Base-by-base conservation (phyloP, 2,329 filamentous ascomycete genomes). In the Sporothrix brunneoviolacea region DNA sequence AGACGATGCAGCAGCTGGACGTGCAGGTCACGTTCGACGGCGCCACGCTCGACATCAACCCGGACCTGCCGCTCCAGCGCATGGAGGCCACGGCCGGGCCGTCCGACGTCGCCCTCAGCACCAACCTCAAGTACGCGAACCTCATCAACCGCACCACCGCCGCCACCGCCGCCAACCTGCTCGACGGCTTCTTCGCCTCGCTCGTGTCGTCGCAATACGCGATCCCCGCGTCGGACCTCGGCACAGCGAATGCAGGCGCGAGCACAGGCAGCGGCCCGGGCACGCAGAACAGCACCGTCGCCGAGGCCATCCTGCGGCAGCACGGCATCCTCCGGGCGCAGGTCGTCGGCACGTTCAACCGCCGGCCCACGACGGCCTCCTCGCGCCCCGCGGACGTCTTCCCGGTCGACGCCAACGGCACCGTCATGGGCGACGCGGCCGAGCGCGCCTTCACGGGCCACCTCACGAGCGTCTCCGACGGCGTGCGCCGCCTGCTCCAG, bases 271-370 rank as follows among this genome's bases (percentile, higher is more conserved):
- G 36, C 18, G 37, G 36, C 3, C 18, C 24, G 22, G 45, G 45
- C 22, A 40, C 27, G 18, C 45, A 48, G 15, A 35, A 33, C 45
- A 48, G 41, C n/a, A 12, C 37, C 4, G 60, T 67, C 1, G 57
- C 58, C n/a, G 61, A 62, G 40, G 64, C 65, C 21, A 67, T 70
- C 32, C 40, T 61, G 15, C 54, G 54, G 18, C 68, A 70, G 44
- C 68, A 70, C 51, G 59, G 61, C 27, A 58, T 70, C 16, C 63
- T 70, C 30, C 61, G 64, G 10, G 59, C 68, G 0, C 68, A 70
- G 47, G 61, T 62, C 1, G 48, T 70, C 37, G 67, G 61, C 48
- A 56, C 55, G 16, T 61, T 58, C 35, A 59, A 54, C 48, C 61
- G 65, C 4, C 58, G 55, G 54, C 60, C 64, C 0, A 57, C 59